Percentiles rank a stretch among this genome's conserved stretches.
Evolutionary conservation across 2,329 filamentous ascomycete species (phyloP).

Genomic region (Claviceps fusiformis): DNA sequence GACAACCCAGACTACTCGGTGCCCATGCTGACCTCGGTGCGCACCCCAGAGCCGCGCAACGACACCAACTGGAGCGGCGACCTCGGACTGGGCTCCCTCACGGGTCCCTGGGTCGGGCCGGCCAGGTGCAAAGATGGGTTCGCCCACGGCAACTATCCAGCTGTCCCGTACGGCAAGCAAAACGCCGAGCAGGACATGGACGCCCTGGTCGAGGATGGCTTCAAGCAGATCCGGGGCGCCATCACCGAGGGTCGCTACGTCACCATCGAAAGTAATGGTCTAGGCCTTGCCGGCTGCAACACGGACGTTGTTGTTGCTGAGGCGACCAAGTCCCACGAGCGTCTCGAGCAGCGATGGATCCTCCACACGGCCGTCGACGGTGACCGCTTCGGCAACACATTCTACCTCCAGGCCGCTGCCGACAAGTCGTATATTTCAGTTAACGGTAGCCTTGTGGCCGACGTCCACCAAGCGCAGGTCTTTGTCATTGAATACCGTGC

Average conservation of each 20-base stretch:
- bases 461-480: neutral
- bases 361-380: constrained; percentile 25
- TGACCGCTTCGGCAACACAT: constrained; percentile 11
- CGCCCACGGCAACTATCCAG: constrained; percentile 16
- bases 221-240: constrained; percentile 34
- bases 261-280: constrained; percentile 29
- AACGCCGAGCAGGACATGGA: constrained; percentile 72
- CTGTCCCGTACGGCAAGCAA: constrained; percentile 6
- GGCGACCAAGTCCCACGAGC: constrained; percentile 18
- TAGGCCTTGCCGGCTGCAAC: constrained; percentile 22
- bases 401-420: constrained; percentile 12
- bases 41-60: constrained; percentile 17
- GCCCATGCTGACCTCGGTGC: constrained; percentile 4
- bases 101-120: constrained; percentile 9
- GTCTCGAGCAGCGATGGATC: constrained; percentile 32
- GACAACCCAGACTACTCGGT: constrained; percentile 16
- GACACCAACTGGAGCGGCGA: constrained; percentile 12
- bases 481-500: constrained; percentile 1
- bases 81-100: constrained; percentile 8
- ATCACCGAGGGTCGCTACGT: constrained; percentile 41
- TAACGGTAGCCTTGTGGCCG: constrained; percentile 1
- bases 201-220: constrained; percentile 46
- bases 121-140: constrained; percentile 10
- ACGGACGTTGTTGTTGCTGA: constrained; percentile 8
- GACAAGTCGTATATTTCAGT: constrained; percentile 10